Evolutionary conservation across 2,329 filamentous ascomycete genomes (phyloP).

Genomic region (Penicillium sumatraense): DNA sequence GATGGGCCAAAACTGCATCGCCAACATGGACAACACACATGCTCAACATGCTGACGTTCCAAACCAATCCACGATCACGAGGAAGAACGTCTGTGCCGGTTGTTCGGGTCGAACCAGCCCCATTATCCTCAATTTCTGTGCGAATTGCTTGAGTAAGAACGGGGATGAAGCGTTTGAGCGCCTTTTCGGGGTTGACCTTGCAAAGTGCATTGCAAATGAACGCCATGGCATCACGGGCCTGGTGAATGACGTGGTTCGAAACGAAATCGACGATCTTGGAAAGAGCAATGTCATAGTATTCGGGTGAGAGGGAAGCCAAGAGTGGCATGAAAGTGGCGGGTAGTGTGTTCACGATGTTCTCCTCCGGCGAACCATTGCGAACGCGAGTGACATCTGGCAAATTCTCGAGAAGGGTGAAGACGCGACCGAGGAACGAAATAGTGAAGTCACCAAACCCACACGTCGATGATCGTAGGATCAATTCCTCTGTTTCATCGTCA

Average conservation of each 20-base stretch:
- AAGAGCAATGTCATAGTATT: slow-evolving; percentile 88
- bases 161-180: slow-evolving; percentile 85
- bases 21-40: slow-evolving; percentile 99
- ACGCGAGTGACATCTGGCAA: slow-evolving; percentile 87
- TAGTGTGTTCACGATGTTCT: slow-evolving; percentile 94
- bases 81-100: slow-evolving; percentile 93
- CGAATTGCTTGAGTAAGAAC: slow-evolving; percentile 90
- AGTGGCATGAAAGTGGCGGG: slow-evolving; percentile 90
- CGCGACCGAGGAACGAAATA: slow-evolving; percentile 84
- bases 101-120: slow-evolving; percentile 90
- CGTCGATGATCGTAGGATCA: slow-evolving; percentile 89
- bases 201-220: slow-evolving; percentile 97
- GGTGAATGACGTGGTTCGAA: slow-evolving; percentile 91
- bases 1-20: slow-evolving; percentile 84
- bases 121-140: slow-evolving; percentile 95
- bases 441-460: slow-evolving; percentile 93
- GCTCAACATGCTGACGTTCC: slow-evolving; percentile 95
- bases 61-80: slow-evolving; percentile 88
- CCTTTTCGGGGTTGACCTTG: slow-evolving; percentile 94
- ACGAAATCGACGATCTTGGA: slow-evolving; percentile 93
- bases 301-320: slow-evolving; percentile 86
- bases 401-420: slow-evolving; percentile 95
- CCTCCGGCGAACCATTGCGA: slow-evolving; percentile 88
- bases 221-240: slow-evolving; percentile 95
- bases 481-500: slow-evolving; percentile 81